phyloP scores from a whole-genome alignment of 495 filamentous ascomycete genomes.

The Penicillium maclennaniae region DNA sequence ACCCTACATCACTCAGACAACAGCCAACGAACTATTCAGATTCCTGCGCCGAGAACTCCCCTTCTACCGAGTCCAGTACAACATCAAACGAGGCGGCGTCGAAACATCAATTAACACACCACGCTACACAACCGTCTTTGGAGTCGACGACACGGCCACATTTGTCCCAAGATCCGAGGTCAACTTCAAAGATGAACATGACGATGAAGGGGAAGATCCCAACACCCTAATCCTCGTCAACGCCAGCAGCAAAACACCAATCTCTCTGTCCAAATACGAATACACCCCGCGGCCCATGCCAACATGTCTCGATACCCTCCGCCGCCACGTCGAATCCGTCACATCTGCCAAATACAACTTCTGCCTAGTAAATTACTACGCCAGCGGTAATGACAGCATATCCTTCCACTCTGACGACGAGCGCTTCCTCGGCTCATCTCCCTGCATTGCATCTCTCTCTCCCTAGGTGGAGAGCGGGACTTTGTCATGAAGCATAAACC shows the following conservation, averaged over 20 bases:
- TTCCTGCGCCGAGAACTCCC: conserved; percentile 60
- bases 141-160: conserved; percentile 56
- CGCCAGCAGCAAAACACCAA: conserved; percentile 21
- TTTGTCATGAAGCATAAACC: conserved; percentile 71
- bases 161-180: conserved; percentile 16
- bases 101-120: conserved; percentile 64
- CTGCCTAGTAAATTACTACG: conserved; percentile 74
- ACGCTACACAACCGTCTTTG: conserved; percentile 68
- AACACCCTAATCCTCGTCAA: conserved; percentile 37
- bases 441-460: conserved; percentile 66
- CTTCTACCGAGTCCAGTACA: conserved; percentile 71
- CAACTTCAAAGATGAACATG: background rate
- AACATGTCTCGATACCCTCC: conserved; percentile 56
- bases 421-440: conserved; percentile 61
- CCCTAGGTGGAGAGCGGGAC: conserved; percentile 61
- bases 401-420: conserved; percentile 75
- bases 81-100: conserved; percentile 54
- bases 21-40: conserved; percentile 56
- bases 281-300: conserved; percentile 63
- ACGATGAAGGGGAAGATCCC: background rate
- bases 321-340: conserved; percentile 51
- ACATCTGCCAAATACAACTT: conserved; percentile 63
- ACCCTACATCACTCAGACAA: conserved; percentile 53
- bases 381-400: conserved; percentile 64
- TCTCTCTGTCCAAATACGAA: conserved; percentile 47